Conservation (phyloP, 495 filamentous ascomycete genomes). For the Annulohypoxylon moriforme region DNA sequence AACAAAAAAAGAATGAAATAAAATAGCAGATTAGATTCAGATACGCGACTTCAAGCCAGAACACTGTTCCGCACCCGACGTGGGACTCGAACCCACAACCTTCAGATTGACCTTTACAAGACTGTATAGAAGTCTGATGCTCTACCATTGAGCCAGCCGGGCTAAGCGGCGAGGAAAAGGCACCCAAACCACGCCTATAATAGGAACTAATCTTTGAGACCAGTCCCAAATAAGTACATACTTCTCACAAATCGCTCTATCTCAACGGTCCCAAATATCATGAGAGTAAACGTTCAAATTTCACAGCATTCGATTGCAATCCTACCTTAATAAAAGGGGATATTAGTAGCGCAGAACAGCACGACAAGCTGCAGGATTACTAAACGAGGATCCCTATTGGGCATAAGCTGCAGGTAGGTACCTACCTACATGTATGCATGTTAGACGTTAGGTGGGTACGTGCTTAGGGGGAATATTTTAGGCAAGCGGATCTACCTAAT, state of each 20-base stretch:
- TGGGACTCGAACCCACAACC: conserved; percentile 1
- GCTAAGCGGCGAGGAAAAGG: background rate
- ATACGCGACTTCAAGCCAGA: background rate
- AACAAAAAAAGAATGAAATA: background rate
- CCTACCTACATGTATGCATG: no score
- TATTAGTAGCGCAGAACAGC: no score
- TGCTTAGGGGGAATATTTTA: no score
- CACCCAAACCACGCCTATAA: background rate
- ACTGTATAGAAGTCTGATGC: background rate
- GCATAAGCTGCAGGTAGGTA: no score
- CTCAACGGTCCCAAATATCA: background rate
- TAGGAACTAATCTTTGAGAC: background rate
- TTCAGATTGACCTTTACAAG: background rate
- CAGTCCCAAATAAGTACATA: no score
- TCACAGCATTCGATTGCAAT: background rate
- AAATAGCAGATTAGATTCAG: background rate
- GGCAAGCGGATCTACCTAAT: no score
- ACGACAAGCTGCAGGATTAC: no score
- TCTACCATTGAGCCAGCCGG: conserved; percentile 1
- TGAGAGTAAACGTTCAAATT: background rate
- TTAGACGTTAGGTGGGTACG: no score
- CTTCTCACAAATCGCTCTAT: no score
- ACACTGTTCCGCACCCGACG: background rate
- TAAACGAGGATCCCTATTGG: background rate
- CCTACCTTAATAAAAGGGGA: background rate